These are phyloP conservation scores for Chimonanthus praecox DNA, from an alignment of 164 flowering plant species.

Conservation along the genomic window DNA sequence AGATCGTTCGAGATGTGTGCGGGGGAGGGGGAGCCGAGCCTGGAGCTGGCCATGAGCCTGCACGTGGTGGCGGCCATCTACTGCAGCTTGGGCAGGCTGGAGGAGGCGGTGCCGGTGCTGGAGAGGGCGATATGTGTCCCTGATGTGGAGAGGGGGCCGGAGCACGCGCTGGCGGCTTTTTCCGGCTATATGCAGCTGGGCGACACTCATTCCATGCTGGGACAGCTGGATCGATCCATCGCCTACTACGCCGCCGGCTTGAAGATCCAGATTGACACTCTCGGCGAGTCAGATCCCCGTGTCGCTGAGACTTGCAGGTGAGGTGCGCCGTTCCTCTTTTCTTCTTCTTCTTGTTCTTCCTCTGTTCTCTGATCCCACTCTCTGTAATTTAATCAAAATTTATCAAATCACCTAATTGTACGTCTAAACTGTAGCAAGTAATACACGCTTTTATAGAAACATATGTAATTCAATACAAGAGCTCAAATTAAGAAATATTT, in stretches of 20 bases:
- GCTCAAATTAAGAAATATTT: too few species aligned
- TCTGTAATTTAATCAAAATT: too few species aligned
- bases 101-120: conserved; percentile 87
- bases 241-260: conserved; percentile 69
- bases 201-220: conserved; percentile 92
- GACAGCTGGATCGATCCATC: conserved; percentile 74
- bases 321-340: neutral
- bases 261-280: conserved; percentile 73
- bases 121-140: conserved; percentile 81
- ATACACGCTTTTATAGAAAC: too few species aligned
- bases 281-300: conserved; percentile 89
- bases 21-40: conserved; percentile 62
- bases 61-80: conserved; percentile 95
- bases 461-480: too few species aligned
- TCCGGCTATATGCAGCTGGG: conserved; percentile 98
- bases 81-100: conserved; percentile 85
- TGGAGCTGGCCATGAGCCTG: conserved; percentile 88
- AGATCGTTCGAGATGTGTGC: conserved; percentile 83
- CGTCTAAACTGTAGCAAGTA: too few species aligned
- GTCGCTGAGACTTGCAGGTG: conserved; percentile 99
- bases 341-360: neutral
- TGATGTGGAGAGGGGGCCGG: conserved; percentile 54
- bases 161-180: conserved; percentile 89
- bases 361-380: neutral
- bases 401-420: too few species aligned